Percentiles rank a stretch among this genome's conserved stretches.
Conservation (phyloP, 2,329 filamentous ascomycete genomes). For the Verticillium longisporum region DNA sequence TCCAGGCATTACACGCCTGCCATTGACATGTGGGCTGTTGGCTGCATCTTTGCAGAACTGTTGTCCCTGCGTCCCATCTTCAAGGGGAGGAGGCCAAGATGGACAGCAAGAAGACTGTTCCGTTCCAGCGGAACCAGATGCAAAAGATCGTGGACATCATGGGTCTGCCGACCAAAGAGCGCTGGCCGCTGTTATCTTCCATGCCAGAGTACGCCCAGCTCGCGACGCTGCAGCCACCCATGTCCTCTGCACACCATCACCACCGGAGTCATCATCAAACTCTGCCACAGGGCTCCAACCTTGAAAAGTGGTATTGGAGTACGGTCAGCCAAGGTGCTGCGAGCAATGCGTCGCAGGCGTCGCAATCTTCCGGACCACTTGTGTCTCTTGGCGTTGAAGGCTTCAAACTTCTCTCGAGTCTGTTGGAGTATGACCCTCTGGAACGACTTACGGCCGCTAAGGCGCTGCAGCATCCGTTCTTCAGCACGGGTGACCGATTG, state of each 20-base stretch:
- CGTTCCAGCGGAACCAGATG: slow-evolving; percentile 98
- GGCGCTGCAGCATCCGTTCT: slow-evolving; percentile 88
- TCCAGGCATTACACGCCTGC: slow-evolving; percentile 95
- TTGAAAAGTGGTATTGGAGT: slow-evolving; percentile 77
- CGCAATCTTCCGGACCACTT: slow-evolving; percentile 31
- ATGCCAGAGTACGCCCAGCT: slow-evolving; percentile 86
- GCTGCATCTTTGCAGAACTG: slow-evolving; percentile 95
- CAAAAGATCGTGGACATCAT: slow-evolving; percentile 97
- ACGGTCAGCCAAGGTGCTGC: slow-evolving; percentile 55
- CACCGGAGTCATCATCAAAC: slow-evolving; percentile 32
- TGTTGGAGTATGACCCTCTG: slow-evolving; percentile 89
- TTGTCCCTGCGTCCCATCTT: slow-evolving; percentile 89
- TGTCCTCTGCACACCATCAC: slow-evolving; percentile 35
- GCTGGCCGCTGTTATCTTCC: slow-evolving; percentile 75
- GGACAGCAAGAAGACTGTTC: slow-evolving; percentile 95
- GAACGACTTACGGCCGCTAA: slow-evolving; percentile 82
- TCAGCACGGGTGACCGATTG: slow-evolving; percentile 66
- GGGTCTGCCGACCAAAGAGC: slow-evolving; percentile 80
- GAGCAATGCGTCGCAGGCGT: slow-evolving; percentile 38
- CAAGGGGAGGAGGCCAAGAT: slow-evolving; percentile 98
- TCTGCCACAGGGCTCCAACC: slow-evolving; percentile 33
- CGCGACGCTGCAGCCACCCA: slow-evolving; percentile 43
- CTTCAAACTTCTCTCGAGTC: slow-evolving; percentile 69
- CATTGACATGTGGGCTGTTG: slow-evolving; percentile 95
- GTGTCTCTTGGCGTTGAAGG: slow-evolving; percentile 67